phyloP scores from a whole-genome alignment of 345 rosid genomes.

The Conringia planisiliqua region DNA sequence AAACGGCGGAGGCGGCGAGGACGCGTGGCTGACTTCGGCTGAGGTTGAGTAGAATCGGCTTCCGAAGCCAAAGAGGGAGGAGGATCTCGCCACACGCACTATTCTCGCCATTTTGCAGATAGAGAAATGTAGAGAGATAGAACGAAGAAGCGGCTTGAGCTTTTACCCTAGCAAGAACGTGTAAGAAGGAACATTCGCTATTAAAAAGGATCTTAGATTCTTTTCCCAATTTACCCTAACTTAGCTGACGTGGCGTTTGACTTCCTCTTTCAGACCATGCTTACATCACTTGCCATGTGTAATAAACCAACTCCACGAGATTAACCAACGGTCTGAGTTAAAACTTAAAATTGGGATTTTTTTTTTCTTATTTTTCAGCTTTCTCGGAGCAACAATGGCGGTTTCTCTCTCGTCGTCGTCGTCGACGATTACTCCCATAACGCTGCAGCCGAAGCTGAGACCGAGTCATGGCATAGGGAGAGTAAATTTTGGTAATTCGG shows the following conservation, averaged over 20 bases:
- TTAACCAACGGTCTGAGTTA: slow-evolving; percentile 16
- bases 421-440: slow-evolving; percentile 16
- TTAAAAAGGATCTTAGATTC: slow-evolving; percentile 5
- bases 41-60: slow-evolving; percentile 30
- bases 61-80: slow-evolving; percentile 25
- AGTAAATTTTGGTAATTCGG: background rate
- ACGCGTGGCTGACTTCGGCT: slow-evolving; percentile 16
- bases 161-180: slow-evolving; percentile 22
- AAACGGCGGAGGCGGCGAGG: slow-evolving; percentile 10
- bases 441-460: slow-evolving; percentile 18
- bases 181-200: background rate
- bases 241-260: slow-evolving; percentile 19
- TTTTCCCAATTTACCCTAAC: slow-evolving; percentile 9
- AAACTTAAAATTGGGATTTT: background rate
- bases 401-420: slow-evolving; percentile 38
- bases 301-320: slow-evolving; percentile 32
- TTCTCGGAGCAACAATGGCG: slow-evolving; percentile 37
- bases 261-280: background rate
- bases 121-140: slow-evolving; percentile 9
- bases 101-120: slow-evolving; percentile 50
- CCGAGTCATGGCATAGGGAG: background rate
- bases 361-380: background rate
- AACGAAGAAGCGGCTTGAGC: slow-evolving; percentile 17
- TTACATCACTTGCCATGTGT: slow-evolving; percentile 35
- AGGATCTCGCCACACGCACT: slow-evolving; percentile 43